These are phyloP conservation scores for Gigaspora rosea DNA, from an alignment of 192 early-diverging fungal species.

Conservation along the genomic window DNA sequence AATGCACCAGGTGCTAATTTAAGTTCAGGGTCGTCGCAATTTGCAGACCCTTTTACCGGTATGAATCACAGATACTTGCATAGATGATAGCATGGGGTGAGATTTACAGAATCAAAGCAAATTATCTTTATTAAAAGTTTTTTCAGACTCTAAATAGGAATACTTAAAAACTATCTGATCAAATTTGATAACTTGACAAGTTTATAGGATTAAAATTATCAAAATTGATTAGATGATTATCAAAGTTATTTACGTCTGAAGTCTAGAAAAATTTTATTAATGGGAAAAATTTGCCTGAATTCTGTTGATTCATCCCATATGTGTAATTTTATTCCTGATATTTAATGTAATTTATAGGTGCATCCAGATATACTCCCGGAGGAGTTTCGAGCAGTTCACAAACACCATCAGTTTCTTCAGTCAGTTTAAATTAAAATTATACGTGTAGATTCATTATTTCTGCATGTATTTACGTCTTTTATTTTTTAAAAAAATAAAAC, in stretches of 20 bases:
- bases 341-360: slow-evolving; percentile 49
- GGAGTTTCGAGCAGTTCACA: slow-evolving; percentile 11
- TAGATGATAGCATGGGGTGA: neutral
- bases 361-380: slow-evolving; percentile 62
- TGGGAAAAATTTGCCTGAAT: no score
- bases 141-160: neutral
- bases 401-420: no score
- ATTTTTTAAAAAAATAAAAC: slow-evolving; percentile 16
- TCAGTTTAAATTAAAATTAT: no score
- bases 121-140: neutral
- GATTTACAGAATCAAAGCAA: neutral
- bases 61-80: neutral
- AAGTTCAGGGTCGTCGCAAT: slow-evolving; percentile 41
- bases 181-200: no score
- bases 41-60: slow-evolving; percentile 60
- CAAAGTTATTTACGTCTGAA: no score
- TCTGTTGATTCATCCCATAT: no score
- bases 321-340: neutral
- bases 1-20: slow-evolving; percentile 73
- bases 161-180: no score
- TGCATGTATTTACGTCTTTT: slow-evolving; percentile 28
- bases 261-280: no score
- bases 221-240: no score
- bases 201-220: no score
- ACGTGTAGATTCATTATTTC: no score